Evolutionary conservation across 1,284 basidiomycete genomes (phyloP).

Genomic region (Butyriboletus appendiculatus): DNA sequence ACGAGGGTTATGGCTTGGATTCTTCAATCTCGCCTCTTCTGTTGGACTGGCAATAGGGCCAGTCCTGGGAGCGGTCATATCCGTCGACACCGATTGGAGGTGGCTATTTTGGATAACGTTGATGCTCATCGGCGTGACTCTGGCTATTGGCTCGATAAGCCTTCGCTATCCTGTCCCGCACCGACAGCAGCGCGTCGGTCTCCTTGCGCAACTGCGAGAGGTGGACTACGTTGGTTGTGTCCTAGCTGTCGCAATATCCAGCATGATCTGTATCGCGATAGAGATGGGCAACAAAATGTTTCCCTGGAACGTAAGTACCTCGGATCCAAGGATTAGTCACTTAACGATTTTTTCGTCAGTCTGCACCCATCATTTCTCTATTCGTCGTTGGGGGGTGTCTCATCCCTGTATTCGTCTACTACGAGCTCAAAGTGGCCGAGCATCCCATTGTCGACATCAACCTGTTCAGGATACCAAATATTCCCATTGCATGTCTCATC

Average conservation of each 20-base stretch:
- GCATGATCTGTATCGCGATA: conserved; percentile 36
- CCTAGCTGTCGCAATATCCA: conserved; percentile 35
- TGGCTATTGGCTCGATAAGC: conserved; percentile 29
- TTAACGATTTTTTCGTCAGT: conserved; percentile 21
- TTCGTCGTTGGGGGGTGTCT: conserved; percentile 32
- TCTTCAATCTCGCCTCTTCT: conserved; percentile 36
- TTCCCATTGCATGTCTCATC: conserved; percentile 36
- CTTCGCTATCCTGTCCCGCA: conserved; percentile 37
- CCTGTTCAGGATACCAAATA: conserved; percentile 35
- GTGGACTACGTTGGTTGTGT: conserved; percentile 34
- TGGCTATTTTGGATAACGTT: conserved; percentile 39
- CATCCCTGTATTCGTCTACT: conserved; percentile 35
- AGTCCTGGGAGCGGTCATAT: conserved; percentile 33
- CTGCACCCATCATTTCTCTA: conserved; percentile 28
- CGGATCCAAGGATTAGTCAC: background rate
- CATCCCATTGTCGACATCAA: conserved; percentile 35
- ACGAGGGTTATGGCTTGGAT: conserved; percentile 36
- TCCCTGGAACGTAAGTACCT: conserved; percentile 33
- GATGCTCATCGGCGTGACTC: conserved; percentile 34
- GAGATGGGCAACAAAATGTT: conserved; percentile 40
- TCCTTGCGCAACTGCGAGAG: conserved; percentile 34
- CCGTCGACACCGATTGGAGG: conserved; percentile 30
- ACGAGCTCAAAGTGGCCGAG: conserved; percentile 36
- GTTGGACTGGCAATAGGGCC: conserved; percentile 34
- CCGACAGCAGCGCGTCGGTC: conserved; percentile 30